phyloP scores from a whole-genome alignment of 139 green algal genomes.

The Choricystis sp. region DNA sequence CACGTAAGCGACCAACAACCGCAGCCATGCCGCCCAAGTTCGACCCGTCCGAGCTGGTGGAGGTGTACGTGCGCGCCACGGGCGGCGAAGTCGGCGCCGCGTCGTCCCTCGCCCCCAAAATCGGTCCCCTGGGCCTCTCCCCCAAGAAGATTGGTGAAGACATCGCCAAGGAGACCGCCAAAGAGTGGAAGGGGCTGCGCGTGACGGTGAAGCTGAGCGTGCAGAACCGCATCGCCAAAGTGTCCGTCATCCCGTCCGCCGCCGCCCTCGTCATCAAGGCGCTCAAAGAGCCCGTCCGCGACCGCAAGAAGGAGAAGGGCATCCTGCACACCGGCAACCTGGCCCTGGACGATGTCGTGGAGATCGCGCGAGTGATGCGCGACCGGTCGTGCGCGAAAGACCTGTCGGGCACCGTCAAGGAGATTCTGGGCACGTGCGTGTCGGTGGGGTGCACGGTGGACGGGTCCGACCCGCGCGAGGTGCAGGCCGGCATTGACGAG shows the following conservation, averaged over 20 bases:
- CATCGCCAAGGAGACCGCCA: slow-evolving; percentile 98
- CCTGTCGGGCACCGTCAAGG: slow-evolving; percentile 88
- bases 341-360: slow-evolving; percentile 81
- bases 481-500: slow-evolving; percentile 74
- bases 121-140: slow-evolving; percentile 96
- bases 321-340: slow-evolving; percentile 96
- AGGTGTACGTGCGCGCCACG: slow-evolving; percentile 84
- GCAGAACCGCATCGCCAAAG: slow-evolving; percentile 96
- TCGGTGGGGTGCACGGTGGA: slow-evolving; percentile 97
- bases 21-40: slow-evolving; percentile 87
- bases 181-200: slow-evolving; percentile 98
- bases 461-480: slow-evolving; percentile 71
- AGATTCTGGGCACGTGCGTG: slow-evolving; percentile 93
- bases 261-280: slow-evolving; percentile 95
- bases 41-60: slow-evolving; percentile 62
- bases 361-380: slow-evolving; percentile 91
- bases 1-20: too few relatives aligned
- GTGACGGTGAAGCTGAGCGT: slow-evolving; percentile 98
- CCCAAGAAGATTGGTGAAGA: slow-evolving; percentile 99
- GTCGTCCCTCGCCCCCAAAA: slow-evolving; percentile 97
- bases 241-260: slow-evolving; percentile 89
- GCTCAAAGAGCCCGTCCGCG: slow-evolving; percentile 85
- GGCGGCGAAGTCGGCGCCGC: slow-evolving; percentile 95
- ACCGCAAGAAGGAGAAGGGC: slow-evolving; percentile 99
- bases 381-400: slow-evolving; percentile 75